Conservation (phyloP, 495 filamentous ascomycete genomes). For the Saxispiralis lemnorum region DNA sequence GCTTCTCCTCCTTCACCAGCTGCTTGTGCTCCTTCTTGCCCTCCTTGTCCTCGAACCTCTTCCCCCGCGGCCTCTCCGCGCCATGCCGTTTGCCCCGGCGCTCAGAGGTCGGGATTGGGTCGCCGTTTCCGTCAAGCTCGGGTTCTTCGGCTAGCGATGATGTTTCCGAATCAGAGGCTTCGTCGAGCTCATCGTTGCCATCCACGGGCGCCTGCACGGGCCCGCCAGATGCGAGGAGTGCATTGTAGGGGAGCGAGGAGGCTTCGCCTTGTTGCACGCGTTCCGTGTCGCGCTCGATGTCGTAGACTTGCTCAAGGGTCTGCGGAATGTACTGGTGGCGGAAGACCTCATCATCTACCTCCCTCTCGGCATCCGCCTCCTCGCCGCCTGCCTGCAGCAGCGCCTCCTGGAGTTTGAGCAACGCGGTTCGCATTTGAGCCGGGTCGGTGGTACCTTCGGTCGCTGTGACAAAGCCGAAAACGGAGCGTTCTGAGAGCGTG, state of each 20-base stretch:
- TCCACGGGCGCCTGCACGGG: constrained; percentile 17
- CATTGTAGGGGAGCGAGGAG: constrained; percentile 30
- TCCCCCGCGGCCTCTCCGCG: constrained; percentile 58
- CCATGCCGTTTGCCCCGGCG: constrained; percentile 50
- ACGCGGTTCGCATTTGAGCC: constrained; percentile 28
- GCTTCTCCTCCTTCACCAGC: constrained; percentile 85
- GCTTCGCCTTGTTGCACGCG: constrained; percentile 51
- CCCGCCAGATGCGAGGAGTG: constrained; percentile 52
- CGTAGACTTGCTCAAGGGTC: constrained; percentile 84
- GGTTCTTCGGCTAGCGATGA: too few species aligned
- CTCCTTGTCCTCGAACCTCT: constrained; percentile 81
- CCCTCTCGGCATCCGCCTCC: constrained; percentile 19
- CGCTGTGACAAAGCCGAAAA: constrained; percentile 65
- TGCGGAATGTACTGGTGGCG: constrained; percentile 89
- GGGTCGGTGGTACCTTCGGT: constrained; percentile 33
- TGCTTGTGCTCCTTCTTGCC: constrained; percentile 55
- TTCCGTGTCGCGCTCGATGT: constrained; percentile 77
- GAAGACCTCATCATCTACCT: constrained; percentile 74
- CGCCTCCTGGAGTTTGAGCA: constrained; percentile 33
- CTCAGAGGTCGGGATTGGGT: too few species aligned
- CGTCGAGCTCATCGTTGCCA: constrained; percentile 27
- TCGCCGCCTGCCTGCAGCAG: constrained; percentile 27
- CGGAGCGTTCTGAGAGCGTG: constrained; percentile 48
- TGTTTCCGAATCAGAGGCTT: too few species aligned
- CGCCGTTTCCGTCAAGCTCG: too few species aligned